Evolutionary conservation across 1,139 yeast genomes (phyloP).

Genomic region (Lodderomyces jiufengensis): DNA sequence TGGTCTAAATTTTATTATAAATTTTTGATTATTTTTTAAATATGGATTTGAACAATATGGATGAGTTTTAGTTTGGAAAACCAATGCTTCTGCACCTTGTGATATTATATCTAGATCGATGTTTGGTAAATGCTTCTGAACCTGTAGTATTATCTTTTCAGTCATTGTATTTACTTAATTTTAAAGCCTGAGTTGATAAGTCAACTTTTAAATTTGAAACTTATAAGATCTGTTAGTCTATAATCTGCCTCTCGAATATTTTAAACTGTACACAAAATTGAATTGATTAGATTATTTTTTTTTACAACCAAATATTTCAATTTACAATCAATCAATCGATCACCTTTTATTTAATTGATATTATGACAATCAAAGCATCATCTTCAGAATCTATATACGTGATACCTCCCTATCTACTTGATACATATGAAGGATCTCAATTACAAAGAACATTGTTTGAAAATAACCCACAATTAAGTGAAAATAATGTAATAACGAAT

Average conservation of each 20-base stretch:
- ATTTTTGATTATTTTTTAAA: constrained; percentile 28
- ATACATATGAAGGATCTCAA: constrained; percentile 35
- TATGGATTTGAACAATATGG: constrained; percentile 54
- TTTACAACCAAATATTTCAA: too few relatives aligned
- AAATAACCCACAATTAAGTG: constrained; percentile 25
- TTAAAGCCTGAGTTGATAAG: too few relatives aligned
- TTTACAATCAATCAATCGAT: too few relatives aligned
- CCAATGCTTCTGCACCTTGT: constrained; percentile 96
- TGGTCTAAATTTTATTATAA: constrained; percentile 82
- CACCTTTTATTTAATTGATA: too few relatives aligned
- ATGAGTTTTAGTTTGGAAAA: constrained; percentile 60
- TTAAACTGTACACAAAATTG: too few relatives aligned
- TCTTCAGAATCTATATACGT: constrained; percentile 26
- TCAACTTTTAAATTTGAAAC: too few relatives aligned
- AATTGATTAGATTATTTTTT: too few relatives aligned
- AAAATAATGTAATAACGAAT: constrained; percentile 25
- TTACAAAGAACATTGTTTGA: constrained; percentile 25
- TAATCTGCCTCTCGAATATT: too few relatives aligned
- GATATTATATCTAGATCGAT: constrained; percentile 57
- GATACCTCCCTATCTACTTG: constrained; percentile 44
- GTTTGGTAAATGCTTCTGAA: constrained; percentile 41
- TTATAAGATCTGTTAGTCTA: too few relatives aligned
- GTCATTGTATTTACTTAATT: too few relatives aligned
- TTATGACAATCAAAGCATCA: too few relatives aligned
- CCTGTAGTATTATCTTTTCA: constrained; percentile 35